Base-by-base conservation (phyloP, 768 basidiomycete species). In the Termitomyces sp. region DNA sequence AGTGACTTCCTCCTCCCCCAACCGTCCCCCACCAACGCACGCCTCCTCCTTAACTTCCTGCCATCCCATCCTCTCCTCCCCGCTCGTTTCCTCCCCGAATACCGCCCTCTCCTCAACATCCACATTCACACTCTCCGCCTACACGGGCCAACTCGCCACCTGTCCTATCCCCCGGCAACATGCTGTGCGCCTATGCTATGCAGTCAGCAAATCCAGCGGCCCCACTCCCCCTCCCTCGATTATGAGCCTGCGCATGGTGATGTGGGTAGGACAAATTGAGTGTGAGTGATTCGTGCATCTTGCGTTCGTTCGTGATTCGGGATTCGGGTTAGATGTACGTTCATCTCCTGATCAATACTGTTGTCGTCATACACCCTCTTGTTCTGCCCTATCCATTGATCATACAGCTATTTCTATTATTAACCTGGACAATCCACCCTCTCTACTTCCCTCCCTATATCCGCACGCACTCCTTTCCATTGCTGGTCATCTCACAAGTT, bases 141-240 rank as follows among this genome's bases (percentile, higher is more conserved):
- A 56, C 43, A 46, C 65, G 20, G 20, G 20, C 8, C 56, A 65
- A 31, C 37, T 55, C 48, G 29, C 31, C 38, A 50, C 60, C 71
- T 1, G 40, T 57, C 31, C 81, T 80, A 74, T 76, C 76, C 60
- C 90, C 90, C 4, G 91, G 92, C 68, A 90, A 84, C 31, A 88
- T 92, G 86, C 77, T 92, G 51, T 84, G 87, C 42, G 87, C 87
- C 1, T 91, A 90, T 25, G 25, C 25, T 25, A 25, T 61, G 89
- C 89, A 5, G 81, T 72, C n/a, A 69, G 74, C 5, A 69, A 68
- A 48, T 62, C 14, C 12, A 47, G 12, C 32, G 43, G 5, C 45
- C 54, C 31, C 5, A 25, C 14, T 20, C 47, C 11, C 3, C 43
- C 14, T 20, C 46, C 53, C 8, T 11, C 37, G 61, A 66, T 40